These are phyloP conservation scores for Chlamydomonas sp. DNA, from an alignment of 139 green algal genomes.

Conservation along the genomic window DNA sequence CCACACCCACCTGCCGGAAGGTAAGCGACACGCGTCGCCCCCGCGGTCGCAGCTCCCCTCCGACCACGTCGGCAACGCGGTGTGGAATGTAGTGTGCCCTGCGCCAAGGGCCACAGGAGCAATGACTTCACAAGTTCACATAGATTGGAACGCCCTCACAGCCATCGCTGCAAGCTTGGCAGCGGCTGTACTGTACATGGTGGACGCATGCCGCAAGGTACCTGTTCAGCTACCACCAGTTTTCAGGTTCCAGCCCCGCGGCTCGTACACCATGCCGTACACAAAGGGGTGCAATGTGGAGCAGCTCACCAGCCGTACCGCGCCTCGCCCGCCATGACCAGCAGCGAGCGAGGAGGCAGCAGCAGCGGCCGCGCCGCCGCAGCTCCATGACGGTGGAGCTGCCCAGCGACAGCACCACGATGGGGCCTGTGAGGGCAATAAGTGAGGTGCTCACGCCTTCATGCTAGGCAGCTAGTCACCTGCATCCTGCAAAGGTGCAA, in stretches of 20 bases:
- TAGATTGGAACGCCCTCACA: no score
- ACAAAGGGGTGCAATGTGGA: no score
- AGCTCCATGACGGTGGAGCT: slow-evolving; percentile 89
- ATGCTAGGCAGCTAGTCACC: no score
- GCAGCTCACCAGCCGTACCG: slow-evolving; percentile 81
- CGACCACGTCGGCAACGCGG: slow-evolving; percentile 76
- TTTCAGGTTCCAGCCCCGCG: no score
- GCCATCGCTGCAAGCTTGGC: no score
- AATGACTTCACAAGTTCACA: neutral
- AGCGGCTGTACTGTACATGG: no score
- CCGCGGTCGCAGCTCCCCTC: slow-evolving; percentile 41
- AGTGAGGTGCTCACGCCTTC: no score
- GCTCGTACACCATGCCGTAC: neutral
- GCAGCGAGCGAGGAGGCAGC: slow-evolving; percentile 86
- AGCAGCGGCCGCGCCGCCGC: slow-evolving; percentile 62
- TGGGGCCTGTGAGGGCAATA: slow-evolving; percentile 57
- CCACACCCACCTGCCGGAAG: slow-evolving; percentile 75
- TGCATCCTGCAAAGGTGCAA: no score
- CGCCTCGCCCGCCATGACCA: slow-evolving; percentile 88
- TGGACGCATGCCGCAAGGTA: no score
- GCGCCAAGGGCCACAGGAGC: slow-evolving; percentile 40
- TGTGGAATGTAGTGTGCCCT: slow-evolving; percentile 97
- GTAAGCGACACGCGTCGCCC: slow-evolving; percentile 84
- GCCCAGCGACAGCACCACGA: slow-evolving; percentile 88
- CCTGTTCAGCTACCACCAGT: no score